Evolutionary conservation across 306 rosid genomes (phyloP).

Genomic region (Pueraria montana): DNA sequence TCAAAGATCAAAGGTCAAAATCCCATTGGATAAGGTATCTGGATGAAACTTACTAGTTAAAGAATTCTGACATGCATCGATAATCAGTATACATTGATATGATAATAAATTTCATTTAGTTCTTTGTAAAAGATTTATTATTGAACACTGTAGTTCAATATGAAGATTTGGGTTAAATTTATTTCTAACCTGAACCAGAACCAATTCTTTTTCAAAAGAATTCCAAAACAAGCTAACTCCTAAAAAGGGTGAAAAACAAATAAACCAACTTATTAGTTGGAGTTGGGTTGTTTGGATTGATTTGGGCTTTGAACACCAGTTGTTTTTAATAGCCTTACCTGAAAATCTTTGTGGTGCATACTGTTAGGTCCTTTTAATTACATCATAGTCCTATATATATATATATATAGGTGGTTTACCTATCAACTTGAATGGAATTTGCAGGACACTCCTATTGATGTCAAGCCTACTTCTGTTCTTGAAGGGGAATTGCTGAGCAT

Average conservation of each 20-base stretch:
- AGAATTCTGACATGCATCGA: slow-evolving; percentile 12
- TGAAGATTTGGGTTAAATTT: slow-evolving; percentile 27
- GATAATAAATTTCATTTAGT: slow-evolving; percentile 4
- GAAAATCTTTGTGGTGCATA: slow-evolving; percentile 27
- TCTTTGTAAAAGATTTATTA: slow-evolving; percentile 28
- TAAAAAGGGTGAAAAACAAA: not conserved
- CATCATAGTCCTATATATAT: slow-evolving; percentile 18
- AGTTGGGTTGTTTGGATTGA: not conserved
- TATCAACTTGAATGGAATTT: slow-evolving; percentile 49
- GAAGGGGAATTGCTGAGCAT: slow-evolving; percentile 64
- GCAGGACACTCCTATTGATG: slow-evolving; percentile 80
- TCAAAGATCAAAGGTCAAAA: not conserved
- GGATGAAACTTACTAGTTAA: slow-evolving; percentile 10
- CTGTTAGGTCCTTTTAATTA: slow-evolving; percentile 24
- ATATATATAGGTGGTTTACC: slow-evolving; percentile 9
- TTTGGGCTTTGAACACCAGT: not conserved
- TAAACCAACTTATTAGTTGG: not conserved
- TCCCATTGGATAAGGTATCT: slow-evolving; percentile 18
- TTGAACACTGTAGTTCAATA: not conserved
- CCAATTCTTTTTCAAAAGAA: not conserved
- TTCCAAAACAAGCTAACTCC: slow-evolving; percentile 6
- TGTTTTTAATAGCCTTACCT: slow-evolving; percentile 27
- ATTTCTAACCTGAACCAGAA: slow-evolving; percentile 1
- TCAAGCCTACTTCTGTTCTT: slow-evolving; percentile 72
- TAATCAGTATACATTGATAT: not conserved